phyloP scores from a whole-genome alignment of 306 rosid species.

The cucumber (Cucumis sativus) region DNA sequence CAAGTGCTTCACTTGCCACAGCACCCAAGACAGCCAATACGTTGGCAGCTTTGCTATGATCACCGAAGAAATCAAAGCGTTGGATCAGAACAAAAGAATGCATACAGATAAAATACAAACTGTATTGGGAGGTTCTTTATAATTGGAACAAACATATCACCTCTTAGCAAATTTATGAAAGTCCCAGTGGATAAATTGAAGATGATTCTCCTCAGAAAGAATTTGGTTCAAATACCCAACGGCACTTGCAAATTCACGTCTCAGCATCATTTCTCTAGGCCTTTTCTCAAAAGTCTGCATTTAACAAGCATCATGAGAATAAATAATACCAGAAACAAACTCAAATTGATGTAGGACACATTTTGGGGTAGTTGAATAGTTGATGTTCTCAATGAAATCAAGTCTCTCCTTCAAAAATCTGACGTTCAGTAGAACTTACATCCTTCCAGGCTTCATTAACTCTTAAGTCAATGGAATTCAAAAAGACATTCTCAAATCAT shows the following conservation, averaged over 20 bases:
- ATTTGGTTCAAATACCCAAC: conserved; percentile 88
- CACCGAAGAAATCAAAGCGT: conserved; percentile 23
- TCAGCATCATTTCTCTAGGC: conserved; percentile 98
- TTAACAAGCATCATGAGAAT: conserved; percentile 16
- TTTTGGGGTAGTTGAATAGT: too few species aligned
- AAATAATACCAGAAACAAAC: neutral
- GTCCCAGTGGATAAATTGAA: conserved; percentile 90
- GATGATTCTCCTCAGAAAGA: conserved; percentile 59
- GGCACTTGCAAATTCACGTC: conserved; percentile 88
- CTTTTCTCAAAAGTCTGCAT: conserved; percentile 86
- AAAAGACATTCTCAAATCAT: too few species aligned
- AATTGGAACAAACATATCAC: conserved; percentile 20
- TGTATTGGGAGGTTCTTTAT: neutral
- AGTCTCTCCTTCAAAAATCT: too few species aligned
- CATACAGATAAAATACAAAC: neutral
- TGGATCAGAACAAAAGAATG: conserved; percentile 6
- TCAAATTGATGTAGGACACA: neutral
- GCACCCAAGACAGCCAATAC: conserved; percentile 87
- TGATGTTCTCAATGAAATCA: too few species aligned
- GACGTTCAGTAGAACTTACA: too few species aligned
- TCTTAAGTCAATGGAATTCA: too few species aligned
- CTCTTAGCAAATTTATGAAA: conserved; percentile 95
- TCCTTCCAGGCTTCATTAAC: too few species aligned
- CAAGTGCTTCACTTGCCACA: conserved; percentile 89
- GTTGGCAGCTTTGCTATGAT: conserved; percentile 88